Evolutionary conservation across 306 rosid genomes (phyloP), one percentile per base, ranked within the genome.

Genomic region (Fragaria vesca): DNA sequence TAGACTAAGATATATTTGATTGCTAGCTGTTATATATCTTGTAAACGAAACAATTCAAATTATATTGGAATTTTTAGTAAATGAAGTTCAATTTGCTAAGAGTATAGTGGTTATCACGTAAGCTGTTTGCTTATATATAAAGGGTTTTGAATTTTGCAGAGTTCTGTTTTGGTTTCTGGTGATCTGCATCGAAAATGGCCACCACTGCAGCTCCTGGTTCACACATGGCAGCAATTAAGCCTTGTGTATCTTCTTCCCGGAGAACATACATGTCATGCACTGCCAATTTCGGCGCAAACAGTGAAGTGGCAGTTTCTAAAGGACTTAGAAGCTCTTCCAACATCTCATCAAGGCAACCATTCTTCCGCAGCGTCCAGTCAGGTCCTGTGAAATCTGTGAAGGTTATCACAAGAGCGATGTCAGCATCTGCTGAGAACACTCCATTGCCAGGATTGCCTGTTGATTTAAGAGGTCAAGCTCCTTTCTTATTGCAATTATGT

Each of bases 381-480:
- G 58, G 51, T 36, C 50, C 72, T 38, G n/a, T 2, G 7, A 74
- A 58, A 16, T 48, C 54, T 1, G 60, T 68, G 5, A 74, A 60
- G 52, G 67, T 26, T 48, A 47, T 69, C 61, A 69, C 66, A 9
- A 63, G 73, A 68, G 85, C 85, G 5, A 48, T 78, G 79, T 78
- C 82, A n/a, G 76, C 67, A 7, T 68, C 30, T 10, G 68, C 65
- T 68, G 76, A 78, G 76, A 60, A 11, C 79, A 48, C 15, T 65
- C 79, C 76, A 10, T 47, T 82, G 61, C 71, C 85, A 6, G 82
- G 82, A 67, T 73, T 82, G 72, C 80, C 85, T 3, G 38, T 82
- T 69, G 82, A 82, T 82, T 74, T 82, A 79, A 82, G 82, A 82
- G 85, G 85, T 82, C 45, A 13, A 66, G 62, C 45, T 21, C 46